These are phyloP conservation scores for Comarum palustre DNA, from an alignment of 306 rosid genomes.

Conservation along the genomic window DNA sequence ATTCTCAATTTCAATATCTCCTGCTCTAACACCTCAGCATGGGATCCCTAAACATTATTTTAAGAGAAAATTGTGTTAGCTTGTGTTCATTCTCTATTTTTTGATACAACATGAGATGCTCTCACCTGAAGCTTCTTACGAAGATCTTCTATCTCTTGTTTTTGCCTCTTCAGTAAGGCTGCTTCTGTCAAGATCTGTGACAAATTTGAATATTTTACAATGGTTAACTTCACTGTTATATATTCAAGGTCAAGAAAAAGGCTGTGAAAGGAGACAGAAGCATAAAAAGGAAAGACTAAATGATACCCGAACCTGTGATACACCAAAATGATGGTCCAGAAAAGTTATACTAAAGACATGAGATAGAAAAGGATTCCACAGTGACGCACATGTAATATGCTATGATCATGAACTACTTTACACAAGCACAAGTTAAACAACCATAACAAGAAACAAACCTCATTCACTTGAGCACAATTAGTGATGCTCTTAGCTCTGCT, in stretches of 20 bases:
- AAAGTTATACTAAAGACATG: neutral
- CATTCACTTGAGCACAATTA: slow-evolving; percentile 92
- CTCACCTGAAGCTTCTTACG: slow-evolving; percentile 82
- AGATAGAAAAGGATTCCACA: neutral
- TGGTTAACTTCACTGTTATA: slow-evolving; percentile 8
- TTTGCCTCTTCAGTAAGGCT: slow-evolving; percentile 89
- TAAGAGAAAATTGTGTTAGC: slow-evolving; percentile 4
- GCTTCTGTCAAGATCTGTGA: slow-evolving; percentile 84
- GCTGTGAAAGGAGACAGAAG: neutral
- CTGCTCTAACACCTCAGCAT: slow-evolving; percentile 86
- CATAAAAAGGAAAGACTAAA: neutral
- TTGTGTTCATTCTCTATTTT: neutral
- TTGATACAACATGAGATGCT: slow-evolving; percentile 18
- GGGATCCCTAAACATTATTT: slow-evolving; percentile 70
- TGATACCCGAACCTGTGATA: too few relatives aligned
- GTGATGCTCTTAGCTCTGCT: slow-evolving; percentile 96
- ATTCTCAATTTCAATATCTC: slow-evolving; percentile 80
- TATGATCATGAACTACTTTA: neutral
- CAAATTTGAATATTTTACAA: slow-evolving; percentile 19
- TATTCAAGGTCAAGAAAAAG: slow-evolving; percentile 4
- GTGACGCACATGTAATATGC: neutral
- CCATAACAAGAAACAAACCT: slow-evolving; percentile 42
- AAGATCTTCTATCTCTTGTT: slow-evolving; percentile 86
- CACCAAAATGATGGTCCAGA: too few relatives aligned
- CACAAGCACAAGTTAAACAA: neutral